A percentile compares a stretch with the other conserved stretches of the same genome.
Conservation (phyloP, 2,329 filamentous ascomycete genomes). For the Nemania serpens region DNA sequence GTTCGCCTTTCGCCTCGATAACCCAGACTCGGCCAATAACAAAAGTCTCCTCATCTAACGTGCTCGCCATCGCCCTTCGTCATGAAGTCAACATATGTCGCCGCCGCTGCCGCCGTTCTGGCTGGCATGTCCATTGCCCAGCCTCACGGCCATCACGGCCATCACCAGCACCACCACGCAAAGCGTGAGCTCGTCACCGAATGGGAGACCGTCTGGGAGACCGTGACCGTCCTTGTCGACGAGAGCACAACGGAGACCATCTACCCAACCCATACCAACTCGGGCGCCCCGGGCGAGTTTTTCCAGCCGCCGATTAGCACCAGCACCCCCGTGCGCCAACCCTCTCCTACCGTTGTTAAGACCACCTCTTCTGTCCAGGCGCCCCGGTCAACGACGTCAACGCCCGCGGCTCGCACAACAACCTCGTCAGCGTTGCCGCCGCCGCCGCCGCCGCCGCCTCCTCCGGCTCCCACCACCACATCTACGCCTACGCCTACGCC, state of each 20-base stretch:
- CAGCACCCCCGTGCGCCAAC: conserved; percentile 25
- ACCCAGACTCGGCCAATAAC: background rate
- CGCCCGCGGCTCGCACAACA: conserved; percentile 19
- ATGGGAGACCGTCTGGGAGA: conserved; percentile 55
- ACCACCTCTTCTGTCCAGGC: conserved; percentile 15
- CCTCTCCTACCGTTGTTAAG: conserved; percentile 27
- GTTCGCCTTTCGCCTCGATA: background rate
- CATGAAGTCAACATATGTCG: conserved; percentile 53
- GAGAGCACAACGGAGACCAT: conserved; percentile 53
- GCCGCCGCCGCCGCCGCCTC: background rate
- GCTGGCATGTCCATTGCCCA: conserved; percentile 55
- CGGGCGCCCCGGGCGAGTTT: conserved; percentile 41
- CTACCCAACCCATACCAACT: conserved; percentile 35
- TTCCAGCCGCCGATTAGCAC: conserved; percentile 38
- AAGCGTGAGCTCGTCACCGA: conserved; percentile 53
- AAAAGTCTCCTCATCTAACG: conserved; percentile 19
- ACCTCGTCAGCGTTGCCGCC: background rate
- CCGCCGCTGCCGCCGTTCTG: conserved; percentile 49
- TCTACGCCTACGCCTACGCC: conserved; percentile 8
- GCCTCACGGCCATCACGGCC: conserved; percentile 51
- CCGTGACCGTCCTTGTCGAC: conserved; percentile 57
- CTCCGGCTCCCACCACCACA: conserved; percentile 22
- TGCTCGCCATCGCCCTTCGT: conserved; percentile 17
- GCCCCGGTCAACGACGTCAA: conserved; percentile 13
- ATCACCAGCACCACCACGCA: conserved; percentile 43